Evolutionary conservation across 108 stramenopile species (phyloP), one percentile per base, ranked within the genome.

Genomic region (Cylindrotheca closterium): DNA sequence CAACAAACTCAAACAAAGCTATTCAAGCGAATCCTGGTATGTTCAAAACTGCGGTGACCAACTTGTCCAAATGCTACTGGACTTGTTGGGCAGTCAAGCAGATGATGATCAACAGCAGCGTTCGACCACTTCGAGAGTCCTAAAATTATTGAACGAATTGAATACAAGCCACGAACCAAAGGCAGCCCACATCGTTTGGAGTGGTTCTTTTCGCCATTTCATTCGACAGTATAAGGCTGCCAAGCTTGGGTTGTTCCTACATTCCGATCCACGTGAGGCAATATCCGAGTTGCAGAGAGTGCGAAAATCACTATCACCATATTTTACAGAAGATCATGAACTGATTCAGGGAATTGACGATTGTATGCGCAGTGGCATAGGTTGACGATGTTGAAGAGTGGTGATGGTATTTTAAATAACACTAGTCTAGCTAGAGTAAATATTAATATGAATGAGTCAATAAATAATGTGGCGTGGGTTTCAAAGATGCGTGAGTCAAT

Each of bases 31-130:
- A 15, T 77, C 75, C 0, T 77, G 63, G 63, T 65, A 60, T 47
- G 55, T 70, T 7, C 75, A 70, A 26, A 64, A 77, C 28, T 47
- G 51, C 4, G 75, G 75, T 18, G 68, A 77, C 2, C 58, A 53
- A 21, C 51, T 65, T 8, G 23, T 77, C 3, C 68, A 77, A 23
- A 50, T 56, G 0, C 4, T 64, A 4, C 42, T 70, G 18, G 59
- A 60, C 15, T 10, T 59, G 30, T 30, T 70, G 17, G 54, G 57
- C 0, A 28, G 30, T 51, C 46, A 51, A 1, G 46, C 15, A 21
- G 27, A 60, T 8, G 10, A 65, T 31, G 15, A 12, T 3, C 50
- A 17, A 42, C 18, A 2, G 22, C 29, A 64, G 31, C 52, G 27
- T 4, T 30, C 1, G 2, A 47, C 1, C 1, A 47, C 67, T 2